A percentile compares a stretch with the other conserved stretches of the same genome.
phyloP scores from a whole-genome alignment of 1,284 basidiomycete species.

The Austroboletus niveus region DNA sequence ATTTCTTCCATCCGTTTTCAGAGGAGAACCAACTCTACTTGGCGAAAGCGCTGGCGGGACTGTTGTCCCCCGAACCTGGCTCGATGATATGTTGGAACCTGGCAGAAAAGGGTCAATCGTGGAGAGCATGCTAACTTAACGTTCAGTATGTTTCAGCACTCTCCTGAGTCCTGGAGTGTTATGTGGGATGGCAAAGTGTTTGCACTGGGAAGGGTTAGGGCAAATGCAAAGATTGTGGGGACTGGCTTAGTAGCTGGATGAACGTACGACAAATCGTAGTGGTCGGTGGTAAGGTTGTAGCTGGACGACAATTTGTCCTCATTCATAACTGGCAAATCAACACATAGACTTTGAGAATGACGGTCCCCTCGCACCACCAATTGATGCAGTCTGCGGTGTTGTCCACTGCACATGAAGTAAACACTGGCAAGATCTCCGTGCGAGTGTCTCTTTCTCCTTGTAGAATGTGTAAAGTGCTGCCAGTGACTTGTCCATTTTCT shows the following conservation, averaged over 20 bases:
- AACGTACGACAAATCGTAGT: not conserved
- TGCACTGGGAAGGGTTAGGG: conserved; percentile 27
- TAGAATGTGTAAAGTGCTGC: no score
- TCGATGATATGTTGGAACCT: conserved; percentile 28
- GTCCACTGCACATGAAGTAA: no score
- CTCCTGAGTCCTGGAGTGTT: conserved; percentile 27
- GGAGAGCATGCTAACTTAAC: not conserved
- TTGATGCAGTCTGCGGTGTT: no score
- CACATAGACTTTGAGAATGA: no score
- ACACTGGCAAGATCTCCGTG: no score
- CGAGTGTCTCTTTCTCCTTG: no score
- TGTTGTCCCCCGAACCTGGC: conserved; percentile 32
- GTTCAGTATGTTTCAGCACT: conserved; percentile 28
- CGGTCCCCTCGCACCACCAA: no score
- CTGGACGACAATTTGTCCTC: no score
- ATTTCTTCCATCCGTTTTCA: conserved; percentile 40
- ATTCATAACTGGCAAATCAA: no score
- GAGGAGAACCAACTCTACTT: conserved; percentile 33
- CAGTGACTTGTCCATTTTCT: no score
- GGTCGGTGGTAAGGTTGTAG: not conserved
- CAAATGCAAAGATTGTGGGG: conserved; percentile 6
- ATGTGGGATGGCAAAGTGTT: conserved; percentile 36
- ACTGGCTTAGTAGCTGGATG: not conserved
- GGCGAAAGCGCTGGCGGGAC: conserved; percentile 30
- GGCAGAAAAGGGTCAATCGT: conserved; percentile 2